A percentile compares a stretch with the other conserved stretches of the same genome.
Evolutionary conservation across 768 basidiomycete genomes (phyloP).

Genomic region (Tricholomella constricta): DNA sequence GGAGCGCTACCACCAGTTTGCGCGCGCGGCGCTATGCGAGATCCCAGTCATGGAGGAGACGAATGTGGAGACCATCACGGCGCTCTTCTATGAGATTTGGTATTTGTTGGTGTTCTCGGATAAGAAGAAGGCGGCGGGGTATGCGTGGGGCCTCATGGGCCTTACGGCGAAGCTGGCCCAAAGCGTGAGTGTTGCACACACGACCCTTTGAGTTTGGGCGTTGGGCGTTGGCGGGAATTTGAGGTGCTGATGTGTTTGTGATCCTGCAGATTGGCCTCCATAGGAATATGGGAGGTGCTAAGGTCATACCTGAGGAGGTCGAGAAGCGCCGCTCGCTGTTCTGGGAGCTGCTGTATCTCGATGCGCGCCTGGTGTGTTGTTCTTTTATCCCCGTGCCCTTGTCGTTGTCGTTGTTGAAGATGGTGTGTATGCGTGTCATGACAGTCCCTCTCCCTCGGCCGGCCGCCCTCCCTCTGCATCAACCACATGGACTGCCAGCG

Average conservation of each 20-base stretch:
- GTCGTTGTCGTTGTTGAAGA: background rate
- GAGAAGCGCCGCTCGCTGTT: constrained; percentile 69
- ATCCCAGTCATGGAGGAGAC: constrained; percentile 70
- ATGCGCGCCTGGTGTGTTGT: constrained; percentile 54
- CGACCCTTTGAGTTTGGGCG: constrained; percentile 28
- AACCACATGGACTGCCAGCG: constrained; percentile 60
- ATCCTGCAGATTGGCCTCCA: constrained; percentile 18
- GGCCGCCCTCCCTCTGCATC: constrained; percentile 66
- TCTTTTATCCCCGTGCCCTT: constrained; percentile 22
- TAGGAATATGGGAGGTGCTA: constrained; percentile 60
- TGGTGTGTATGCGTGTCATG: background rate
- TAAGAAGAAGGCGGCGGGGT: constrained; percentile 64
- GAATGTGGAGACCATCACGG: constrained; percentile 60
- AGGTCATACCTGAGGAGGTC: constrained; percentile 69
- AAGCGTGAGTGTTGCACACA: constrained; percentile 70
- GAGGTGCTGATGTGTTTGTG: background rate
- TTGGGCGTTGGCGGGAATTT: too few species aligned
- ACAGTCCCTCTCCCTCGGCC: constrained; percentile 63
- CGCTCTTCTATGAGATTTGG: constrained; percentile 66
- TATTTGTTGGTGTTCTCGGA: constrained; percentile 71
- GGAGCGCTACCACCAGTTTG: constrained; percentile 59
- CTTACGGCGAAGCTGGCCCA: constrained; percentile 62
- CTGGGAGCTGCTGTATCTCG: constrained; percentile 71
- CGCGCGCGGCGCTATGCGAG: constrained; percentile 61
- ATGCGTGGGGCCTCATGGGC: constrained; percentile 59